phyloP scores from a whole-genome alignment of 148 eudicot species.

The Limonium bicolor region DNA sequence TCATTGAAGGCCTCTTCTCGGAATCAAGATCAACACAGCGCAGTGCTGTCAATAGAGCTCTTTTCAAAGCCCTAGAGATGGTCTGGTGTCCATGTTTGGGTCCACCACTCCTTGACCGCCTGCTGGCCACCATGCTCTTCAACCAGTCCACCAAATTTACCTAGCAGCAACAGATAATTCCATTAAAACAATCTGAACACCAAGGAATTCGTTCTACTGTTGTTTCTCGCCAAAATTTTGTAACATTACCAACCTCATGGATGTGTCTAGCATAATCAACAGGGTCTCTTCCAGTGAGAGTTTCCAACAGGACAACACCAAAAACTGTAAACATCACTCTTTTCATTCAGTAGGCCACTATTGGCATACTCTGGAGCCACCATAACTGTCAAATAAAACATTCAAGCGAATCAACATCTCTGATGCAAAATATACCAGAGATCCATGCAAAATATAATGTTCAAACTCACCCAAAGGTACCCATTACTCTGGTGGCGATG shows the following conservation, averaged over 20 bases:
- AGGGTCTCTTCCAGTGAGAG: conserved; percentile 82
- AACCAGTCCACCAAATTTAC: conserved; percentile 94
- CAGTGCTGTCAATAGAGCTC: conserved; percentile 30
- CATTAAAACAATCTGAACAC: background rate
- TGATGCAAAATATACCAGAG: background rate
- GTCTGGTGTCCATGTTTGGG: conserved; percentile 50
- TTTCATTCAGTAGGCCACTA: conserved; percentile 73
- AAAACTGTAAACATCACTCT: conserved; percentile 84
- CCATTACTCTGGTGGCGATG: conserved; percentile 86
- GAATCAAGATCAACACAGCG: conserved; percentile 5
- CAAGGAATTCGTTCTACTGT: background rate
- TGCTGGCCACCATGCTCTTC: conserved; percentile 79
- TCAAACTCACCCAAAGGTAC: conserved; percentile 70
- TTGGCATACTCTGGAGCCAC: conserved; percentile 97
- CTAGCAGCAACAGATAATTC: conserved; percentile 11
- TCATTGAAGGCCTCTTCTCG: conserved; percentile 6
- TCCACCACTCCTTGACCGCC: conserved; percentile 87
- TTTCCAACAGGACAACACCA: conserved; percentile 76
- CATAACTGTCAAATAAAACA: conserved; percentile 30
- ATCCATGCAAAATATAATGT: background rate
- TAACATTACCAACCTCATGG: conserved; percentile 38
- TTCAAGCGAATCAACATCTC: background rate
- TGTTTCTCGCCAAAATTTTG: background rate
- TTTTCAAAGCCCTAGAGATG: conserved; percentile 61
- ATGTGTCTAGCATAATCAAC: conserved; percentile 78